These are phyloP conservation scores for Botrytis medusae DNA, from an alignment of 2,329 filamentous ascomycete species.

Conservation along the genomic window DNA sequence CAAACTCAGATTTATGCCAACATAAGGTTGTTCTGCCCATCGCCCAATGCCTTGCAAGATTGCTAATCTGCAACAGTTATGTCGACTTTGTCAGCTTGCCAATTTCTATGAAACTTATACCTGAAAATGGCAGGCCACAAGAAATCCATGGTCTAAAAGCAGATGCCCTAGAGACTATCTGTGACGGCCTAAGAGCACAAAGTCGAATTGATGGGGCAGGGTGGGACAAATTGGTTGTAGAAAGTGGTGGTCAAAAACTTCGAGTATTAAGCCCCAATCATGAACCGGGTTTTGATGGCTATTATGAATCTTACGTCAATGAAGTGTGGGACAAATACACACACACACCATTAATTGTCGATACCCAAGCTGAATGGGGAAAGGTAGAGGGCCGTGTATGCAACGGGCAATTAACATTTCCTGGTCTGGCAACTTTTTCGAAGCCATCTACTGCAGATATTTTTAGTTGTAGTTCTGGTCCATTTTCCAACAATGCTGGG, in stretches of 20 bases:
- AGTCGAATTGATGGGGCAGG: constrained; percentile 53
- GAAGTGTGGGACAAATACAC: constrained; percentile 46
- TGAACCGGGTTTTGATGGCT: constrained; percentile 43
- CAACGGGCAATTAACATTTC: constrained; percentile 39
- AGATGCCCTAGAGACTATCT: constrained; percentile 57
- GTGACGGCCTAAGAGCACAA: constrained; percentile 55
- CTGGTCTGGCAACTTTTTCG: constrained; percentile 50
- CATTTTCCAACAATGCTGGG: constrained; percentile 48
- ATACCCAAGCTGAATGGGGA: constrained; percentile 62
- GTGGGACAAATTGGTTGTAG: constrained; percentile 58
- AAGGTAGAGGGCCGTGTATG: constrained; percentile 51
- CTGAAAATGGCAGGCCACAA: constrained; percentile 46
- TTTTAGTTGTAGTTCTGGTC: constrained; percentile 64
- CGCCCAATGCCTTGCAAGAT: background rate
- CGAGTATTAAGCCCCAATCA: constrained; percentile 47
- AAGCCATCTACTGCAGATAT: constrained; percentile 63
- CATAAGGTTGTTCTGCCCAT: constrained; percentile 44
- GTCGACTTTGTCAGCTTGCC: constrained; percentile 74
- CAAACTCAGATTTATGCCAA: constrained; percentile 61
- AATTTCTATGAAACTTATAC: constrained; percentile 54
- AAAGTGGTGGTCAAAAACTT: constrained; percentile 38
- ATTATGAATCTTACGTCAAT: constrained; percentile 48
- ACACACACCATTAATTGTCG: constrained; percentile 51
- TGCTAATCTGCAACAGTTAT: constrained; percentile 46
- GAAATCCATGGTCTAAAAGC: constrained; percentile 56